These are phyloP conservation scores for Psilocybe cyanescens DNA, from an alignment of 768 basidiomycete genomes.

Conservation along the genomic window DNA sequence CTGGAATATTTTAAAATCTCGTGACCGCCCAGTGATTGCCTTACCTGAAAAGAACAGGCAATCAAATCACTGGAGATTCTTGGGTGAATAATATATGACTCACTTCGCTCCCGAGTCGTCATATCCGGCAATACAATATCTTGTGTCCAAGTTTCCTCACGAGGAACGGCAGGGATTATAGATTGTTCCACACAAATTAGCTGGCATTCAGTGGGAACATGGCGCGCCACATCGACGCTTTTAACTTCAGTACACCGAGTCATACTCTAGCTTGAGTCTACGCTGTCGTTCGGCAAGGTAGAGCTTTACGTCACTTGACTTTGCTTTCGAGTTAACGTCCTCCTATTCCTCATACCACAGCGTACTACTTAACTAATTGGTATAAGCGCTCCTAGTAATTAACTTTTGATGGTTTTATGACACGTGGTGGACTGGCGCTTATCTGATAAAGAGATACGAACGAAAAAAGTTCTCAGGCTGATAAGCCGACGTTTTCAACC, in stretches of 20 bases:
- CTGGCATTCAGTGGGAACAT: background rate
- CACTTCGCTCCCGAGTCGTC: slow-evolving; percentile 1
- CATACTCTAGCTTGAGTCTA: background rate
- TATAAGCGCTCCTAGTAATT: slow-evolving; percentile 1
- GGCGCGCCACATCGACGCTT: background rate
- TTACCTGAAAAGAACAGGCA: background rate
- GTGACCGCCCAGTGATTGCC: background rate
- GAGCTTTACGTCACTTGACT: too few relatives aligned
- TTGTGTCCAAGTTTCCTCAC: background rate
- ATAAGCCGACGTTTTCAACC: background rate
- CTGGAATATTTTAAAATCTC: too few relatives aligned
- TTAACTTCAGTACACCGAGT: background rate
- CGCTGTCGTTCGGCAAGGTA: background rate
- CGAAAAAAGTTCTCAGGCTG: slow-evolving; percentile 1
- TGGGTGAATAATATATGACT: background rate
- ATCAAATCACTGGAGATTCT: background rate
- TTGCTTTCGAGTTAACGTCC: background rate
- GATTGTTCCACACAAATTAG: background rate
- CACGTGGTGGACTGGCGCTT: slow-evolving; percentile 2
- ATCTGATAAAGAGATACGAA: slow-evolving; percentile 8
- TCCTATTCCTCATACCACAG: background rate
- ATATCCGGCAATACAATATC: background rate
- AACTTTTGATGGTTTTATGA: background rate
- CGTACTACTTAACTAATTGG: background rate
- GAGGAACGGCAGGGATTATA: background rate